Evolutionary conservation across 1,284 basidiomycete genomes (phyloP).

Genomic region (Mycena citricolor): DNA sequence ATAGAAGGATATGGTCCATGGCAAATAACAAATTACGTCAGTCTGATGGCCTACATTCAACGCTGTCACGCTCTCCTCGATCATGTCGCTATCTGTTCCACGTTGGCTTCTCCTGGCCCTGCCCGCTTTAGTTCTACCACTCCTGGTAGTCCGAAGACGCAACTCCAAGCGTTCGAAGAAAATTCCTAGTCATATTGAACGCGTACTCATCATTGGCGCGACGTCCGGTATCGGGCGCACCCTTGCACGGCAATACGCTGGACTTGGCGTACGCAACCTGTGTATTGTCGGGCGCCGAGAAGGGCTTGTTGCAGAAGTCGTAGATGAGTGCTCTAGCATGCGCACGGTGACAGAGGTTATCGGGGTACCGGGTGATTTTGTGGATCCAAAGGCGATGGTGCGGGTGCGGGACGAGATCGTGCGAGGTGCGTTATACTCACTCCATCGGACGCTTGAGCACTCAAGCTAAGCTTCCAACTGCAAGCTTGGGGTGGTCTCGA

Average conservation of each 20-base stretch:
- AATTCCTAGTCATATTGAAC: conserved; percentile 43
- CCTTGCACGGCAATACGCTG: conserved; percentile 73
- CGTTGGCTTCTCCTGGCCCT: too few relatives aligned
- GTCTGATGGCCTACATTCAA: too few relatives aligned
- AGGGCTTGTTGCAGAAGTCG: conserved; percentile 58
- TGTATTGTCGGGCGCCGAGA: conserved; percentile 76
- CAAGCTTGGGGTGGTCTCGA: conserved; percentile 82
- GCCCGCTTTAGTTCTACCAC: too few relatives aligned
- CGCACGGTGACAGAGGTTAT: conserved; percentile 36
- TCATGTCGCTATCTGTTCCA: too few relatives aligned
- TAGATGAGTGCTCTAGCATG: conserved; percentile 51
- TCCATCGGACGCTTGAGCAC: neutral
- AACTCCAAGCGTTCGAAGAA: conserved; percentile 7
- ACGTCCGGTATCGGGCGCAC: conserved; percentile 81
- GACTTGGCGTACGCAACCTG: conserved; percentile 65
- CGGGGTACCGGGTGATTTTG: conserved; percentile 63
- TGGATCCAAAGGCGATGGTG: conserved; percentile 67
- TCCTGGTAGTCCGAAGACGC: conserved; percentile 3
- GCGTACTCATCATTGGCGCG: conserved; percentile 80
- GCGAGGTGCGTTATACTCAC: conserved; percentile 52
- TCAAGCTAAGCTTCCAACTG: neutral
- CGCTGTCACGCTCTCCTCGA: too few relatives aligned
- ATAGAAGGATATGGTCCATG: too few relatives aligned
- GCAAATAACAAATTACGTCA: too few relatives aligned
- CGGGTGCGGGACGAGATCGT: conserved; percentile 55